Base-by-base conservation (phyloP, 148 eudicot species). In the Polygonum aviculare region DNA sequence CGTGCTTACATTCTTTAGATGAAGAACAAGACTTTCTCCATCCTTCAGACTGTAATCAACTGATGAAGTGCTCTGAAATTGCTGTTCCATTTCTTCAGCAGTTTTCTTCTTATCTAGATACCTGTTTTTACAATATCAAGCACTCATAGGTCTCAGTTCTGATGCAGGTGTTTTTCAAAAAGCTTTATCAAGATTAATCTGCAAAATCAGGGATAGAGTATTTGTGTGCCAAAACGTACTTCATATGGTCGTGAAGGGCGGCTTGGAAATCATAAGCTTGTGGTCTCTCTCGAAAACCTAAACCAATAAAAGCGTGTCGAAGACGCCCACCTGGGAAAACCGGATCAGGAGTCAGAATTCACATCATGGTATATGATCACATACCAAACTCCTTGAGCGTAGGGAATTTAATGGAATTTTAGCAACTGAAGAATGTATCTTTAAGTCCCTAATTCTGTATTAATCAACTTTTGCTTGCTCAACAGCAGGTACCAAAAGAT, bases 71-170 rank as follows among this genome's bases (percentile, higher is more conserved):
- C 86, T 85, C 85, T 90, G 94, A 85, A 82, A 89, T 67, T 90
- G 94, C 74, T 95, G 90, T 81, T 95, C 98, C 98, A 95, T 95
- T 86, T 95, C 98, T 87, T 92, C 97, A 22, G 98, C 98, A 63
- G 96, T 88, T 86, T 90, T 89, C 88, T 95, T 95, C 85, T 95
- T 95, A 74, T 95, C 80, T 5, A 95, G 88, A 77, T 95, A 94
- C 87, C 98, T 94, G 21, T 6, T 59, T 39, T 57, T 57, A 1
- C 18, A 49, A 50, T 50, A 16, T 11, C 19, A 57, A 5, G n/a
- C 21, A 54, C 3, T n/a, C 21, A 5, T 18, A 55, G n/a, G 60
- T 55, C n/a, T 55, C 60, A 55, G 16, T 49, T 49, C 52, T 51
- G 4, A 51, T 51, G 55, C 55, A 51, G 1, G 18, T 18, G 7